phyloP scores from a whole-genome alignment of 2,329 filamentous ascomycete species.

The Fusarium coicis region DNA sequence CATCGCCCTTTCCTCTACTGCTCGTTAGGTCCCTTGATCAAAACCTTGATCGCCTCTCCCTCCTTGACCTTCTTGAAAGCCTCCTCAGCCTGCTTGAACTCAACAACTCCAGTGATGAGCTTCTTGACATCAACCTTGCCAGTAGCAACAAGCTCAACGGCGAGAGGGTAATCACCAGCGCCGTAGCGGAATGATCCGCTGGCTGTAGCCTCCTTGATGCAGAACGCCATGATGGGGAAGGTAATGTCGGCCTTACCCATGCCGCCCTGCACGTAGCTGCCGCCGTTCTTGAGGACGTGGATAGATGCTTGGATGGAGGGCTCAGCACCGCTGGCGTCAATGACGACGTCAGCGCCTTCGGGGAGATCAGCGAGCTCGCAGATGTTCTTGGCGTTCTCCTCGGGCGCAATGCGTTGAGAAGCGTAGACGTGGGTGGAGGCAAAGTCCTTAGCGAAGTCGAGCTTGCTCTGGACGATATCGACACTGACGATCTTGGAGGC shows the following conservation, averaged over 20 bases:
- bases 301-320: conserved; percentile 80
- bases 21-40: conserved; percentile 75
- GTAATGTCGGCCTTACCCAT: conserved; percentile 90
- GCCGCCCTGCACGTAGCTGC: conserved; percentile 85
- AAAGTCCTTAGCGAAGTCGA: conserved; percentile 81
- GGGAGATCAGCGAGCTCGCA: conserved; percentile 71
- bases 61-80: conserved; percentile 89
- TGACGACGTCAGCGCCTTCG: conserved; percentile 78
- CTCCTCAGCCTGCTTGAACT: conserved; percentile 83
- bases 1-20: conserved; percentile 47
- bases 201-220: conserved; percentile 87
- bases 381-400: conserved; percentile 79
- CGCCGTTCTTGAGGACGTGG: conserved; percentile 76
- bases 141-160: conserved; percentile 78
- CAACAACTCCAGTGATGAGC: conserved; percentile 80
- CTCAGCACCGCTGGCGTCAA: conserved; percentile 84
- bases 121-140: conserved; percentile 84
- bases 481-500: conserved; percentile 86
- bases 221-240: conserved; percentile 92
- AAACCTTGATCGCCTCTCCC: conserved; percentile 79
- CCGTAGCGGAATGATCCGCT: conserved; percentile 92
- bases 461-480: conserved; percentile 83
- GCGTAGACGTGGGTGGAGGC: conserved; percentile 77
- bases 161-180: conserved; percentile 86
- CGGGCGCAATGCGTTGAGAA: conserved; percentile 69